Conservation (phyloP, 257 asterid species). For the Misopates orontium region DNA sequence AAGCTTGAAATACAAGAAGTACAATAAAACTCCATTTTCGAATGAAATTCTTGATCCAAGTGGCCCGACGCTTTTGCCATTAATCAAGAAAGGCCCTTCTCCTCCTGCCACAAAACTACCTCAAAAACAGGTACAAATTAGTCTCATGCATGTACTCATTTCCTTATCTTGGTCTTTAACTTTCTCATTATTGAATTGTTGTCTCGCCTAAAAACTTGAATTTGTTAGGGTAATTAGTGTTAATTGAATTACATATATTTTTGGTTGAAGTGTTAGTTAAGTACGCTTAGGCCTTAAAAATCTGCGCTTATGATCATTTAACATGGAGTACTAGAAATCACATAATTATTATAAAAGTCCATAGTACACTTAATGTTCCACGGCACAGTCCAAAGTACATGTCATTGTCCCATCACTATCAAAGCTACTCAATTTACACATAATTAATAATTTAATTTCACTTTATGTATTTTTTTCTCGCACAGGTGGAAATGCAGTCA, state of each 20-base stretch:
- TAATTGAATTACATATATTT: no score
- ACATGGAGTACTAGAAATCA: no score
- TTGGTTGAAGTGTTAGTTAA: no score
- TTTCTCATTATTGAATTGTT: no score
- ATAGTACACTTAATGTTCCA: no score
- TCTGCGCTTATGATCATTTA: no score
- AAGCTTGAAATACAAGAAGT: conserved; percentile 34
- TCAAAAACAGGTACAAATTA: conserved; percentile 58
- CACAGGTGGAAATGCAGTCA: conserved; percentile 38
- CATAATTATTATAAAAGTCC: no score
- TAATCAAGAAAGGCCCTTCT: conserved; percentile 57
- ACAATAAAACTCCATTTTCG: conserved; percentile 58
- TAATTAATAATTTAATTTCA: not conserved
- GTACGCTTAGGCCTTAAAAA: no score
- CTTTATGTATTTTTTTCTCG: conserved; percentile 18
- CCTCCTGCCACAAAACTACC: conserved; percentile 54
- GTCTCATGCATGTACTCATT: no score
- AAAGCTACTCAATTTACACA: not conserved
- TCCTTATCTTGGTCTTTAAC: no score
- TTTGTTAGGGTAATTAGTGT: no score
- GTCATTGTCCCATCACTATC: conserved; percentile 22
- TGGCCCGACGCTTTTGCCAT: conserved; percentile 57
- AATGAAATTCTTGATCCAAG: conserved; percentile 43
- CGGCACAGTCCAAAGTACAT: conserved; percentile 15
- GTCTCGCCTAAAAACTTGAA: no score